Conservation (phyloP, 257 asterid species). For the Jacaranda copaia region DNA sequence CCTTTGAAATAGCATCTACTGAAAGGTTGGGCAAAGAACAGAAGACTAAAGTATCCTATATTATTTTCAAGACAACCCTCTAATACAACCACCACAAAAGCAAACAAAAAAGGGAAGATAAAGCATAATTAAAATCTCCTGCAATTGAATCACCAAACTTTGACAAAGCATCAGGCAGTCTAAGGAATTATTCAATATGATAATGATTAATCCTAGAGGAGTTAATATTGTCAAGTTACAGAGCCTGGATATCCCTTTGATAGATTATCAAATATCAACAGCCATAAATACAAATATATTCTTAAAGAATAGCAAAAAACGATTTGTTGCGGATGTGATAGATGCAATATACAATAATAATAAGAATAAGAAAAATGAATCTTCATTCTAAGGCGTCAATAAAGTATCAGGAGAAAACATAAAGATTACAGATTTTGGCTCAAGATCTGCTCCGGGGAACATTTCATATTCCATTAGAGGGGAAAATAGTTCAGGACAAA, state of each 20-base stretch:
- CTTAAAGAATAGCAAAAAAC: background rate
- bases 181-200: background rate
- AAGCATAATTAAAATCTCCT: slow-evolving; percentile 21
- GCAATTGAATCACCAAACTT: background rate
- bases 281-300: background rate
- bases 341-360: background rate
- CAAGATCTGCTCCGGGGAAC: background rate
- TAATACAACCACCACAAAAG: slow-evolving; percentile 1
- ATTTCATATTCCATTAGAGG: background rate
- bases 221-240: background rate
- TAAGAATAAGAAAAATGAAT: background rate
- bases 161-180: background rate
- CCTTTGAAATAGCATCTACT: background rate
- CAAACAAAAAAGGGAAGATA: slow-evolving; percentile 1
- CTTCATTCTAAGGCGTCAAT: slow-evolving; percentile 2
- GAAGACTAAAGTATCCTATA: background rate
- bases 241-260: background rate
- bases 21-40: slow-evolving; percentile 9
- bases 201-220: slow-evolving; percentile 3
- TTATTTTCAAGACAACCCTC: background rate
- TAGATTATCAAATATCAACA: background rate
- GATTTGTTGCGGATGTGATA: background rate
- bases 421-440: background rate
- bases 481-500: background rate
- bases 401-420: background rate